These are phyloP conservation scores for Lumnitzera racemosa DNA, from an alignment of 345 rosid species.

Conservation along the genomic window DNA sequence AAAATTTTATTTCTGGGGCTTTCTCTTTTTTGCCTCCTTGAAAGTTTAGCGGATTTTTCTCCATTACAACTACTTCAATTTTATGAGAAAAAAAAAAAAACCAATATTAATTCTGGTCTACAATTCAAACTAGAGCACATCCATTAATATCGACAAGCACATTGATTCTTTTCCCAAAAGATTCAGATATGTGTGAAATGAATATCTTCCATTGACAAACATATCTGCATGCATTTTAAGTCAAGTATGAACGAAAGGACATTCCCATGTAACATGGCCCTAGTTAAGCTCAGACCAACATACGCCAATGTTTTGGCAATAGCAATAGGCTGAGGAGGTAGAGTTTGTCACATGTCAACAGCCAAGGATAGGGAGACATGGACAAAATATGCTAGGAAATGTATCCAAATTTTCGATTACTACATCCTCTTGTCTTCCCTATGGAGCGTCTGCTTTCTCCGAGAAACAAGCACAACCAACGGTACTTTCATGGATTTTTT, in stretches of 20 bases:
- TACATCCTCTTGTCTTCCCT: background rate
- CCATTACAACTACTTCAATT: no score
- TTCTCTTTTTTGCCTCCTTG: no score
- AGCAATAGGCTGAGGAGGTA: background rate
- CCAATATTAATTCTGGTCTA: no score
- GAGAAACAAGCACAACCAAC: slow-evolving; percentile 9
- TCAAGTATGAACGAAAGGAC: background rate
- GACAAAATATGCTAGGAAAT: slow-evolving; percentile 41
- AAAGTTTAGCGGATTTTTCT: no score
- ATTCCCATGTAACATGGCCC: slow-evolving; percentile 4
- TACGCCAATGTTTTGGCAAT: background rate
- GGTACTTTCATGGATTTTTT: slow-evolving; percentile 8
- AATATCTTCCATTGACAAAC: no score
- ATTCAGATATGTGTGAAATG: no score
- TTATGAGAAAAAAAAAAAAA: no score
- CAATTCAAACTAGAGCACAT: no score
- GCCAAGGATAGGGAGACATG: slow-evolving; percentile 38
- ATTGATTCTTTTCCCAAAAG: no score
- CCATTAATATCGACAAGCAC: no score
- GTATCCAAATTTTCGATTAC: slow-evolving; percentile 23
- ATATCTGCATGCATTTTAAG: background rate
- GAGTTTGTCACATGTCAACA: slow-evolving; percentile 14
- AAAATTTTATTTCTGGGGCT: no score
- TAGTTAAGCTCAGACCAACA: slow-evolving; percentile 3
- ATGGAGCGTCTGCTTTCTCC: slow-evolving; percentile 10